phyloP scores from a whole-genome alignment of 352 stramenopile genomes.

The Pelagophyceae sp. region DNA sequence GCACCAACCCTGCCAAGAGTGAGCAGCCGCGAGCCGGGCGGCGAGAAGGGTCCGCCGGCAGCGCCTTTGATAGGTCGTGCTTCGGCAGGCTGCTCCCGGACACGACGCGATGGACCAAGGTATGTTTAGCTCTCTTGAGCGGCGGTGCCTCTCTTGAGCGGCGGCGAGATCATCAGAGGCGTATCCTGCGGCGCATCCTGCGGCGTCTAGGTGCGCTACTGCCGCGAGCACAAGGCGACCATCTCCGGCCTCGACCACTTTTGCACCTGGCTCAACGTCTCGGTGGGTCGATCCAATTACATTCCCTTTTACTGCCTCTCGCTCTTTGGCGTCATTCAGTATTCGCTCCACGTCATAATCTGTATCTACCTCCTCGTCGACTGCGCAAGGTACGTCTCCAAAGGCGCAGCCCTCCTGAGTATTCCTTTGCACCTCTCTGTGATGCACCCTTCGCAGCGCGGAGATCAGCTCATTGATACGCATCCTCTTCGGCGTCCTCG shows the following conservation, averaged over 20 bases:
- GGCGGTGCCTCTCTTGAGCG: too few relatives aligned
- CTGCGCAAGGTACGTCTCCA: too few relatives aligned
- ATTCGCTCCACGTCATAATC: not conserved
- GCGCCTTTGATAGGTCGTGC: not conserved
- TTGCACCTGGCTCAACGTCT: slow-evolving; percentile 16
- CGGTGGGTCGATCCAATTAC: slow-evolving; percentile 10
- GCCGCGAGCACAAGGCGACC: slow-evolving; percentile 11
- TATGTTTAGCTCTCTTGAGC: too few relatives aligned
- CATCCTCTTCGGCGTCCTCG: slow-evolving; percentile 6
- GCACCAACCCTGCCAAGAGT: not conserved
- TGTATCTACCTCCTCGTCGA: not conserved
- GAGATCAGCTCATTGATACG: too few relatives aligned
- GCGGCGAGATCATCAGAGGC: too few relatives aligned
- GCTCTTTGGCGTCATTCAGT: not conserved
- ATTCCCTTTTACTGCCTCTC: not conserved
- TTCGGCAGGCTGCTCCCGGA: not conserved
- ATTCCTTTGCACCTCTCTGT: too few relatives aligned
- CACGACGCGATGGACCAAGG: slow-evolving; percentile 8
- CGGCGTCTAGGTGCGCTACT: too few relatives aligned
- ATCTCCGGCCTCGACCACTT: slow-evolving; percentile 15
- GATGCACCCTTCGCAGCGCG: not conserved
- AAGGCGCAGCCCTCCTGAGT: too few relatives aligned
- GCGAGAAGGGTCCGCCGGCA: not conserved
- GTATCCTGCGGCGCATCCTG: too few relatives aligned
- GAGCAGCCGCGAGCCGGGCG: too few relatives aligned